Base-by-base conservation (phyloP, 1,284 basidiomycete genomes). In the Athelia psychrophila region DNA sequence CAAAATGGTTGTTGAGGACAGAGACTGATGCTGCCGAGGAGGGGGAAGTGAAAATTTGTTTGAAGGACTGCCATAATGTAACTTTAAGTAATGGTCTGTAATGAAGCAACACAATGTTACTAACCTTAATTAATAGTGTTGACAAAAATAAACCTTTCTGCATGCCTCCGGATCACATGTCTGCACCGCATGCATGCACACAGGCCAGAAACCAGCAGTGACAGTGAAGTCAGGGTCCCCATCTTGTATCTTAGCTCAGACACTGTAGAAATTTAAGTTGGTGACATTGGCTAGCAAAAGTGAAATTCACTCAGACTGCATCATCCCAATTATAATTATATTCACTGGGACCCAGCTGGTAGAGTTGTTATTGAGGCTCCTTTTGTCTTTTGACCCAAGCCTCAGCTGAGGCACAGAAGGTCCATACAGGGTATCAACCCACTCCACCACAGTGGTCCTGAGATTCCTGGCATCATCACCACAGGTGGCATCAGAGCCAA, bases 271-370 rank as follows among this genome's bases (percentile, higher is more conserved):
- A n/a, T n/a, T n/a, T n/a, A n/a, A n/a, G n/a, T n/a, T n/a, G n/a
- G n/a, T n/a, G 4, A 6, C 25, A 24, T 46, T 36, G 48, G n/a
- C 23, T 42, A 50, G n/a, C n/a, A n/a, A 35, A 12, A n/a, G n/a
- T n/a, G n/a, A 10, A 35, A 35, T 10, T 35, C 10, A 35, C 36
- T 12, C 49, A 68, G 60, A 18, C 18, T 1, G 20, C 4, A 24
- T 65, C 55, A 19, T 52, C 38, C 64, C 67, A 70, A 38, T 69
- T 44, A 24, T 57, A 58, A n/a, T n/a, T n/a, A n/a, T n/a, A n/a
- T 20, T 63, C 56, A 3, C 60, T 57, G 0, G 62, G 68, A 25
- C 61, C 65, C 0, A 70, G 42, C 1, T 66, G 12, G 63, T 65
- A 13, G 52, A 13, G 30, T 65, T 51, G 22, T 69, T 55, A 13